These are phyloP conservation scores for Sphaceloma murrayae DNA, from an alignment of 2,329 filamentous ascomycete species.

Conservation along the genomic window DNA sequence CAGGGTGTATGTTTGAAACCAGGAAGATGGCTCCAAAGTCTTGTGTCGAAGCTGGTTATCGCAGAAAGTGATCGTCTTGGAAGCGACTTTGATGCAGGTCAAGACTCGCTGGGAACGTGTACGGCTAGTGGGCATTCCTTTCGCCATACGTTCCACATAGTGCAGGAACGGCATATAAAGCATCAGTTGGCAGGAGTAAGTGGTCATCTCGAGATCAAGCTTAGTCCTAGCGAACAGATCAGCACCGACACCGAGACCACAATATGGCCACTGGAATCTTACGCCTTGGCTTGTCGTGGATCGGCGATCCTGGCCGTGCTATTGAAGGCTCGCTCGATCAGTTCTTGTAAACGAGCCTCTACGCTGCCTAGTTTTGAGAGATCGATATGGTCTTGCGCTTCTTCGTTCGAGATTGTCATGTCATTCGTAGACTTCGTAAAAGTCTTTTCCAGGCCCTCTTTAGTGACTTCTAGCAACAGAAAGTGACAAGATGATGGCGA, in stretches of 20 bases:
- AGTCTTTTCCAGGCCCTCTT: slow-evolving; percentile 8
- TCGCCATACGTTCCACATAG: slow-evolving; percentile 8
- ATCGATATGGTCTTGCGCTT: slow-evolving; percentile 6
- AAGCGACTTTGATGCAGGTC: slow-evolving; percentile 15
- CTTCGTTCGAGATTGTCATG: background rate
- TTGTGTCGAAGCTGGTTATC: background rate
- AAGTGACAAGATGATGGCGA: slow-evolving; percentile 11
- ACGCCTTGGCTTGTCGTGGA: too few relatives aligned
- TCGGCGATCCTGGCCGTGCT: slow-evolving; percentile 8
- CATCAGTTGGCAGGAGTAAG: slow-evolving; percentile 14
- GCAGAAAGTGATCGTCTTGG: slow-evolving; percentile 10
- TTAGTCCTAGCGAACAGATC: too few relatives aligned
- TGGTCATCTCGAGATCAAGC: slow-evolving; percentile 12
- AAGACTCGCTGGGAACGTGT: slow-evolving; percentile 12
- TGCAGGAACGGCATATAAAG: slow-evolving; percentile 16
- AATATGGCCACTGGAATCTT: too few relatives aligned
- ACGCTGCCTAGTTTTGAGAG: slow-evolving; percentile 9
- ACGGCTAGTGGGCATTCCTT: background rate
- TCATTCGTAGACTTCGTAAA: background rate
- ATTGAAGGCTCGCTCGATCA: slow-evolving; percentile 2
- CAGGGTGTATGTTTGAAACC: slow-evolving; percentile 15
- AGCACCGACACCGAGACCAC: too few relatives aligned
- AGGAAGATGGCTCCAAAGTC: slow-evolving; percentile 9
- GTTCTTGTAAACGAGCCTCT: slow-evolving; percentile 7
- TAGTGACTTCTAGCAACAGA: slow-evolving; percentile 3